Percentiles rank a stretch among this genome's conserved stretches.
Conservation (phyloP, 371 early-diverging fungal species). For the Mucor piriformis region DNA sequence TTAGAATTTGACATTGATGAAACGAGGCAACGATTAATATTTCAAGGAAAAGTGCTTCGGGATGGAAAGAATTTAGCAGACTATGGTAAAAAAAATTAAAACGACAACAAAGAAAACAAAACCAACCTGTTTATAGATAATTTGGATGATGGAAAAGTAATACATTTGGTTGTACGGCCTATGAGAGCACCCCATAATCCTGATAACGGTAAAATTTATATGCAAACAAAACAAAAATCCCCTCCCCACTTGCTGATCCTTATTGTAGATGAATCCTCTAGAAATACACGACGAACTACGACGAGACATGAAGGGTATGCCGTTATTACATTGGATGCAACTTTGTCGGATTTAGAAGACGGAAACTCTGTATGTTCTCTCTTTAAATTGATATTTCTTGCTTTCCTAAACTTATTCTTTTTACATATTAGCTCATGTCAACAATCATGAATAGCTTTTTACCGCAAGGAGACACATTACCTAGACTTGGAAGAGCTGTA, state of each 20-base stretch:
- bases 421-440: neutral
- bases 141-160: constrained; percentile 59
- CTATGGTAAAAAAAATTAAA: constrained; percentile 55
- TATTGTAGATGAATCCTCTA: constrained; percentile 2
- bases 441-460: neutral
- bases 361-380: constrained; percentile 29
- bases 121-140: constrained; percentile 34
- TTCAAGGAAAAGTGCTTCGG: constrained; percentile 58
- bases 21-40: constrained; percentile 60
- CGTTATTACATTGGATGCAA: constrained; percentile 43
- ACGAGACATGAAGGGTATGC: constrained; percentile 31
- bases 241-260: neutral
- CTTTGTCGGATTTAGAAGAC: constrained; percentile 26
- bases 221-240: neutral
- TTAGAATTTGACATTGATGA: constrained; percentile 50
- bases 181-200: constrained; percentile 52
- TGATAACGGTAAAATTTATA: constrained; percentile 51
- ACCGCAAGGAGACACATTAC: neutral
- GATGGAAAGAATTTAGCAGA: constrained; percentile 56
- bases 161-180: constrained; percentile 63
- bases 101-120: no score
- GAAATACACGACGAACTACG: constrained; percentile 25
- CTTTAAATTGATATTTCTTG: no score
- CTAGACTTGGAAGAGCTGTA: neutral
- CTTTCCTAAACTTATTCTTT: neutral